Evolutionary conservation across 805 yeast genomes (phyloP), one percentile per base, ranked within the genome.

Genomic region (Priceomyces fermenticarens): DNA sequence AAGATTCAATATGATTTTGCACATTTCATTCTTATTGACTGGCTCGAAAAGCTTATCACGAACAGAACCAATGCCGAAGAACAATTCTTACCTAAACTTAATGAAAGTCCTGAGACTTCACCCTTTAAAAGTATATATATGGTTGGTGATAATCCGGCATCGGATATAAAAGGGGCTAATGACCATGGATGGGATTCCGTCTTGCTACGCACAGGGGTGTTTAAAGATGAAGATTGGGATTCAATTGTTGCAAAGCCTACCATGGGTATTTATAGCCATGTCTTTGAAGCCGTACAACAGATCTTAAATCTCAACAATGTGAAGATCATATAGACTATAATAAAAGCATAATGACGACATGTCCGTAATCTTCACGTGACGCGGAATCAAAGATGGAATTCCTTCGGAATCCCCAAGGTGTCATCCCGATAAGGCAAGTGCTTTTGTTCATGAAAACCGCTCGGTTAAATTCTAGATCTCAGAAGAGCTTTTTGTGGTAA

Each of bases 61-160:
- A 44, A 38, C 35, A 35, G 41, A 8, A 35, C 40, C 11, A 23
- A 42, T 30, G 41, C 50, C 8, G 13, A 14, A 9, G 45, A 47
- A 3, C 70, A 68, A 40, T 47, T 57, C 13, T 50, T 68, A 12
- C 85, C 85, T 1, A 55, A 53, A 14, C 60, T 81, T 40, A 74
- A 77, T 23, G 51, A 49, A n/a, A 48, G 72, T 2, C 68, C 70
- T 1, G 38, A 20, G 12, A 42, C 46, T 13, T 48, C 63, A 33
- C 70, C 70, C 5, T 65, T 85, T 51, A 65, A 70, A 29, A 62
- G 74, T n/a, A 84, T 93, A 2, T 90, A 74, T 64, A 93, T 93
- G 99, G 88, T 93, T 28, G 99, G 99, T 23, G 99, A 93, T 63
- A 93, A 93, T 60, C 98, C 97, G 3, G 93, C 83, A 23, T 79